Evolutionary conservation across 768 basidiomycete species (phyloP).

Genomic region (Podaxis rugospora): DNA sequence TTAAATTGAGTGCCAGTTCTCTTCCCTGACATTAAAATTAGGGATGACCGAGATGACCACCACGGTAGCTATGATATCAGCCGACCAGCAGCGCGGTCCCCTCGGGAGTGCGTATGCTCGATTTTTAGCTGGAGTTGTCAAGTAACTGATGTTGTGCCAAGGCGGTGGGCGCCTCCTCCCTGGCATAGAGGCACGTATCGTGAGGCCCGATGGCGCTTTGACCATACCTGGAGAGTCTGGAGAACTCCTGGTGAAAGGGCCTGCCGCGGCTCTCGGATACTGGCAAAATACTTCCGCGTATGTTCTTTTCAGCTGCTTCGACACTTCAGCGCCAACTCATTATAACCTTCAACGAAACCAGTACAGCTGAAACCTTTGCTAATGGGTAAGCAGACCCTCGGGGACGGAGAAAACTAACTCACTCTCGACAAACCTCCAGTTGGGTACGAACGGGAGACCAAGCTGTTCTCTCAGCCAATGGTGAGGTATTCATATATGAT

Average conservation of each 20-base stretch:
- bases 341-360: constrained; percentile 20
- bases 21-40: constrained; percentile 3
- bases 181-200: constrained; percentile 38
- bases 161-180: constrained; percentile 40
- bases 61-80: constrained; percentile 41
- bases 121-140: constrained; percentile 12
- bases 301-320: constrained; percentile 22
- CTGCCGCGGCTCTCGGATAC: constrained; percentile 38
- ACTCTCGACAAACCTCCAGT: constrained; percentile 22
- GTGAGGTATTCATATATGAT: constrained; percentile 54
- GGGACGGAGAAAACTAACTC: neutral
- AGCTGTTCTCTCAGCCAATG: constrained; percentile 42
- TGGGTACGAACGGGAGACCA: constrained; percentile 68
- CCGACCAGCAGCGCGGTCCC: constrained; percentile 34
- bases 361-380: constrained; percentile 55
- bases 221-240: constrained; percentile 41
- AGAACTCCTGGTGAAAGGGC: constrained; percentile 43
- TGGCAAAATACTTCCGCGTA: constrained; percentile 49
- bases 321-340: neutral
- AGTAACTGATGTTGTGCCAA: constrained; percentile 5
- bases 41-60: constrained; percentile 37
- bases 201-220: constrained; percentile 41
- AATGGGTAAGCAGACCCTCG: constrained; percentile 41
- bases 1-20: neutral
- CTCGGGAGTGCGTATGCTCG: constrained; percentile 28